phyloP scores from a whole-genome alignment of 1,139 yeast species.

The Kodamaea derodonti region DNA sequence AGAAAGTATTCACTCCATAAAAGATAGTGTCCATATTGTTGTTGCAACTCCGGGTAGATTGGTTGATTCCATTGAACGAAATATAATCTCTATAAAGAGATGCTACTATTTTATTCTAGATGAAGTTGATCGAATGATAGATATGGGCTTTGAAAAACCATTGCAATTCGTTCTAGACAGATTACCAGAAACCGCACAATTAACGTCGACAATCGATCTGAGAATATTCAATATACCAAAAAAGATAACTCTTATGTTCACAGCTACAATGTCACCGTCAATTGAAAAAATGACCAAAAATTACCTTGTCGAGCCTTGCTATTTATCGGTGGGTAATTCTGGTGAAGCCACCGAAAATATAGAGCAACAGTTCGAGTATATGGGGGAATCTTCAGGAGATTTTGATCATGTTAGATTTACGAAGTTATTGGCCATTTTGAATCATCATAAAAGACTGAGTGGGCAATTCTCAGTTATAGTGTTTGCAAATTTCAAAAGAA shows the following conservation, averaged over 20 bases:
- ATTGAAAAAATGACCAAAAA: constrained; percentile 63
- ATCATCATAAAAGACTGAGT: constrained; percentile 14
- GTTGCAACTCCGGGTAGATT: constrained; percentile 95
- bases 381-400: constrained; percentile 16
- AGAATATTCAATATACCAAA: constrained; percentile 26
- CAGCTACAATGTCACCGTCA: constrained; percentile 84
- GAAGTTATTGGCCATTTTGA: constrained; percentile 23
- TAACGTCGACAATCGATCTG: constrained; percentile 19
- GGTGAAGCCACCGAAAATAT: constrained; percentile 65
- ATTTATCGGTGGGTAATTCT: constrained; percentile 61
- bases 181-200: constrained; percentile 34
- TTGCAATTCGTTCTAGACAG: constrained; percentile 54
- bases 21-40: constrained; percentile 71
- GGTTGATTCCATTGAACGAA: constrained; percentile 72
- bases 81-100: constrained; percentile 54
- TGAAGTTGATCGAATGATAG: constrained; percentile 95
- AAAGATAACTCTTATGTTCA: constrained; percentile 73
- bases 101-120: constrained; percentile 76
- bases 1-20: constrained; percentile 59
- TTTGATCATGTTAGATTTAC: constrained; percentile 21
- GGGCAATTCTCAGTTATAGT: constrained; percentile 56
- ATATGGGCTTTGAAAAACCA: constrained; percentile 88
- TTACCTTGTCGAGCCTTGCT: constrained; percentile 60
- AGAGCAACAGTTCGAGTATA: constrained; percentile 62
- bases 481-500: constrained; percentile 73